These are phyloP conservation scores for Erodium chrysanthum DNA, from an alignment of 441 rosid species.

Conservation along the genomic window DNA sequence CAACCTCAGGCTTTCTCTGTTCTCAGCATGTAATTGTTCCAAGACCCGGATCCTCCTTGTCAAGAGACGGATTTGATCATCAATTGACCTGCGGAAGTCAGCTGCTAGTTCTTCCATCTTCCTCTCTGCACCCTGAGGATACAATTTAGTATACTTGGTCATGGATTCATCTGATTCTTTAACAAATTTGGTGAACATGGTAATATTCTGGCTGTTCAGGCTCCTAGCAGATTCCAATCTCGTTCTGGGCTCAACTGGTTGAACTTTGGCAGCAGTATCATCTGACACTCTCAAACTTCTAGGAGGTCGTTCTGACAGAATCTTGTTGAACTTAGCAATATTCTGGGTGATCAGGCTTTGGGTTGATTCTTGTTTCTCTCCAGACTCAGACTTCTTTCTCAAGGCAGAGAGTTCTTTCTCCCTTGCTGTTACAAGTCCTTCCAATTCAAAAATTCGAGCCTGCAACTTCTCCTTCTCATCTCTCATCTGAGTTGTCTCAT, in stretches of 20 bases:
- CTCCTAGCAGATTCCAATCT: slow-evolving; percentile 29
- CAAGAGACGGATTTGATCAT: slow-evolving; percentile 73
- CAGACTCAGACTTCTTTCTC: slow-evolving; percentile 42
- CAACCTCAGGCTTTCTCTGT: slow-evolving; percentile 46
- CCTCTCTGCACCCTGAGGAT: slow-evolving; percentile 48
- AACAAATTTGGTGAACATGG: slow-evolving; percentile 40
- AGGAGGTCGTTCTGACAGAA: slow-evolving; percentile 24
- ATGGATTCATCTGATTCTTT: slow-evolving; percentile 46
- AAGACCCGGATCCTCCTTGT: slow-evolving; percentile 87
- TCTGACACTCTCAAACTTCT: slow-evolving; percentile 36
- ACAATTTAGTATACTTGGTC: slow-evolving; percentile 38
- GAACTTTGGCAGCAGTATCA: slow-evolving; percentile 32
- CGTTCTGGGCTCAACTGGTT: slow-evolving; percentile 18
- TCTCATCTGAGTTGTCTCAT: slow-evolving; percentile 27
- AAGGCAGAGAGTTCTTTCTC: slow-evolving; percentile 39
- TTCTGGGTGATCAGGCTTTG: slow-evolving; percentile 37
- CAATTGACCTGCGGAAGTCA: slow-evolving; percentile 44
- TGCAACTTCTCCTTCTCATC: slow-evolving; percentile 38
- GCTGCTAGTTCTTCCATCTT: slow-evolving; percentile 45
- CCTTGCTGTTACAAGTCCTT: slow-evolving; percentile 32
- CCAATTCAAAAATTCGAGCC: slow-evolving; percentile 44
- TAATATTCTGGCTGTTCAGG: slow-evolving; percentile 26
- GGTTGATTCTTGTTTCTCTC: slow-evolving; percentile 38
- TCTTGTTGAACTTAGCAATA: slow-evolving; percentile 34
- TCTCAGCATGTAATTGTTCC: slow-evolving; percentile 67